Evolutionary conservation across 768 basidiomycete species (phyloP).

Genomic region (Podaxis sp.): DNA sequence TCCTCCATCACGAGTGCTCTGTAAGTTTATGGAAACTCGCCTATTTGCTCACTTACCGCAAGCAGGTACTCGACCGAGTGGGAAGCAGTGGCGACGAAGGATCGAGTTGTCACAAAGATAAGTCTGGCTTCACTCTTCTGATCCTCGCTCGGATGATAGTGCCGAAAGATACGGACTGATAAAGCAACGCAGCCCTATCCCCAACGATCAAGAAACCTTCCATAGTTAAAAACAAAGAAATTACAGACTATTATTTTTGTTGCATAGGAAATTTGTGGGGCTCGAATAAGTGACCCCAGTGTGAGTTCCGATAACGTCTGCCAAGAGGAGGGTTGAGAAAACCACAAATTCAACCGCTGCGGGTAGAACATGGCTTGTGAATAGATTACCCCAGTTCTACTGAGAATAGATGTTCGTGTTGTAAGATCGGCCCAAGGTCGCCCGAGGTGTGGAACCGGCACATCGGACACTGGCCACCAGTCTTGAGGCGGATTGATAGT

Average conservation of each 20-base stretch:
- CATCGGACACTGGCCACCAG: not conserved
- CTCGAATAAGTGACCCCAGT: not conserved
- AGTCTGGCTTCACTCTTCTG: not conserved
- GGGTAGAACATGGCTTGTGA: not conserved
- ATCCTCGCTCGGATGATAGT: not conserved
- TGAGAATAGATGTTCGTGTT: not conserved
- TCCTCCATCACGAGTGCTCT: not conserved
- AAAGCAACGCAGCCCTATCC: not conserved
- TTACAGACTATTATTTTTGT: not conserved
- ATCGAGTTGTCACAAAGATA: not conserved
- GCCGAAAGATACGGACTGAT: slow-evolving; percentile 1
- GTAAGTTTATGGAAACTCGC: not conserved
- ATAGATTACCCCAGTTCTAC: not conserved
- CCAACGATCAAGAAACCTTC: not conserved
- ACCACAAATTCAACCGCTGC: not conserved
- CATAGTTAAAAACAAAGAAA: not conserved
- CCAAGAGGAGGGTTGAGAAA: not conserved
- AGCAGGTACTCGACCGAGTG: not conserved
- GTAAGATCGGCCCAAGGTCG: not conserved
- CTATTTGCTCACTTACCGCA: not conserved
- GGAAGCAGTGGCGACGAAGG: not conserved
- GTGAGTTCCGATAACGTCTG: not conserved
- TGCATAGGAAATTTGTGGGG: not conserved
- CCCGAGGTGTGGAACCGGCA: not conserved
- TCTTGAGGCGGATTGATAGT: not conserved